Conservation (phyloP, 768 basidiomycete species). For the button mushroom (Agaricus bisporus) region DNA sequence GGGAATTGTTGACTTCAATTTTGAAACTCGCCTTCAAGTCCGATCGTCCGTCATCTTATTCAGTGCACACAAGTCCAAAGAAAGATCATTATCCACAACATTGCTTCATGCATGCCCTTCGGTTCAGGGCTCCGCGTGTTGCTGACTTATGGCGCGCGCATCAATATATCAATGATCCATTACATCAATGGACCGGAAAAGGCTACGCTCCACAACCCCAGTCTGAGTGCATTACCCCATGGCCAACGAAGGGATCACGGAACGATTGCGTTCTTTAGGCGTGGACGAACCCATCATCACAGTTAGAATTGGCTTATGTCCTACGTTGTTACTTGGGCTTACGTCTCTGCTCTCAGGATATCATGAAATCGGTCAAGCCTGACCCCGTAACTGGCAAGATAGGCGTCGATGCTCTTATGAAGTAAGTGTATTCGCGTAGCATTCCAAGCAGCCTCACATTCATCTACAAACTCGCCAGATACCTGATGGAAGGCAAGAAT, state of each 20-base stretch:
- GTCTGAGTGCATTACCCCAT: constrained; percentile 1
- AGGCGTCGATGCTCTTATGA: constrained; percentile 11
- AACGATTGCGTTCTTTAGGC: not conserved
- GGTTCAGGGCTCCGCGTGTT: too few species aligned
- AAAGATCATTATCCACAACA: too few species aligned
- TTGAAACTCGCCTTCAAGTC: too few species aligned
- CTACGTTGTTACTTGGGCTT: not conserved
- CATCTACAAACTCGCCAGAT: not conserved
- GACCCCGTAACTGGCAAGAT: constrained; percentile 13
- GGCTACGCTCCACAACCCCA: not conserved
- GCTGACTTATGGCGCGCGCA: too few species aligned
- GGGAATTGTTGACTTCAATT: too few species aligned
- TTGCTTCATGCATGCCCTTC: too few species aligned
- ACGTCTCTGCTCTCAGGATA: not conserved
- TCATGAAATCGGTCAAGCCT: constrained; percentile 10
- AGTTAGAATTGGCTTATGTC: not conserved
- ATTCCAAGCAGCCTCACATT: not conserved
- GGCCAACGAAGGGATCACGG: not conserved
- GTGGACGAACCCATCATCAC: constrained; percentile 1
- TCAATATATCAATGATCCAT: too few species aligned
- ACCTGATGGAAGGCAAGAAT: constrained; percentile 11
- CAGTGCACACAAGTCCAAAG: too few species aligned
- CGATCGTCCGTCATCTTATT: too few species aligned
- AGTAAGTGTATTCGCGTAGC: not conserved
- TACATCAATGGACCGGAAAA: not conserved